Percentiles rank a stretch among this genome's conserved stretches.
phyloP scores from a whole-genome alignment of 2,329 filamentous ascomycete genomes.

The Colletotrichum paranaense region DNA sequence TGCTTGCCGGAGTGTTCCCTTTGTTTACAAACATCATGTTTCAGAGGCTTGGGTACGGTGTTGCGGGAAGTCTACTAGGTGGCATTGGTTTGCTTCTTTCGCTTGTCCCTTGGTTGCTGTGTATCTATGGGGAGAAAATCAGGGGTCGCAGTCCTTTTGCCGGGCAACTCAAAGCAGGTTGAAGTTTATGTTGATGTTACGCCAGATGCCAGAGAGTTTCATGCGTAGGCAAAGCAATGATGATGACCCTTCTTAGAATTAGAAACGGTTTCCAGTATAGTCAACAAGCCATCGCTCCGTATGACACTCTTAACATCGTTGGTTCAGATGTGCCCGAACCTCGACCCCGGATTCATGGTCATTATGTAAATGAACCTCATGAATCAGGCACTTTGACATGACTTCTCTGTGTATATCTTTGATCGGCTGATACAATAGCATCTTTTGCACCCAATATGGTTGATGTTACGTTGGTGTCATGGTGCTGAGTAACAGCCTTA shows the following conservation, averaged over 20 bases:
- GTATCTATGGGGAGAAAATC: conserved; percentile 73
- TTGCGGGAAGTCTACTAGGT: conserved; percentile 72
- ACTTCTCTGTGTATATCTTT: too few species aligned
- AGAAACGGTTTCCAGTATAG: too few species aligned
- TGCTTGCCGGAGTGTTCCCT: conserved; percentile 73
- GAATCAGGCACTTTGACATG: too few species aligned
- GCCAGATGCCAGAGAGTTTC: background rate
- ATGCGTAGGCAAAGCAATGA: background rate
- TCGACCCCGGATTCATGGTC: too few species aligned
- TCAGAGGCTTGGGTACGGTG: conserved; percentile 65
- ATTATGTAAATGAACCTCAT: too few species aligned
- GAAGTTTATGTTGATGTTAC: background rate
- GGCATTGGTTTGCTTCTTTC: conserved; percentile 64
- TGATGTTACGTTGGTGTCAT: background rate
- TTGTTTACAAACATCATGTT: conserved; percentile 63
- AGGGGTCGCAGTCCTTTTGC: conserved; percentile 73
- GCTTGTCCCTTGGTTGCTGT: conserved; percentile 74
- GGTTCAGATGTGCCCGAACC: too few species aligned
- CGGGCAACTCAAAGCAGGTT: conserved; percentile 16
- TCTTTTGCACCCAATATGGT: too few species aligned
- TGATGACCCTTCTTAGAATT: too few species aligned
- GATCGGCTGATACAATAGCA: too few species aligned
- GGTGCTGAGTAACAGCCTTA: background rate
- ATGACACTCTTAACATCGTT: too few species aligned
- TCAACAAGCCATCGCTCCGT: too few species aligned